Evolutionary conservation across 257 asterid species (phyloP).

Genomic region (Dorcoceras hygrometricum): DNA sequence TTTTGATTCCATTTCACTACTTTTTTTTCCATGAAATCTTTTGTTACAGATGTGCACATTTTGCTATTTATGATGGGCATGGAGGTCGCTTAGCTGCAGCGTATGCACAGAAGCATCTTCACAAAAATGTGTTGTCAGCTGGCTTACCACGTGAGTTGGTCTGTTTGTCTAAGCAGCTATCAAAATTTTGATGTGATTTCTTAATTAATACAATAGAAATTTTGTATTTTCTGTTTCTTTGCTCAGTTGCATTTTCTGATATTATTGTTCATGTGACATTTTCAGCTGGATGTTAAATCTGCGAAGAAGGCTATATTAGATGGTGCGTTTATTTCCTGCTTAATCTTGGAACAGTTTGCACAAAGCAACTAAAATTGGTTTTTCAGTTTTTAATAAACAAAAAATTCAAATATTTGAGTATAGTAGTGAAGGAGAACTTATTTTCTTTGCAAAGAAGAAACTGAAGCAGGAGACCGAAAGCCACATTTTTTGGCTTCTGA

Average conservation of each 20-base stretch:
- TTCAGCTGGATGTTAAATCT: constrained; percentile 80
- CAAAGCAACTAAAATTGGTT: neutral
- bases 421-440: neutral
- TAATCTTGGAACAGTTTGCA: neutral
- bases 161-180: constrained; percentile 55
- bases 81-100: constrained; percentile 89
- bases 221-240: constrained; percentile 12
- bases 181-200: constrained; percentile 14
- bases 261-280: constrained; percentile 22
- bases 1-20: neutral
- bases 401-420: neutral
- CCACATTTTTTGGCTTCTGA: neutral
- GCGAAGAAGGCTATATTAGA: constrained; percentile 80
- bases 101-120: constrained; percentile 82
- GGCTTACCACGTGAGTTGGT: constrained; percentile 99
- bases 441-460: neutral
- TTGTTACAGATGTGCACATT: constrained; percentile 66
- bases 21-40: neutral
- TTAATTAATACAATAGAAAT: neutral
- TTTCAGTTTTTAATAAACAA: too few relatives aligned
- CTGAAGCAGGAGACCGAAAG: neutral
- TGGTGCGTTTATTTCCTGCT: constrained; percentile 39
- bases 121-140: constrained; percentile 68
- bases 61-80: constrained; percentile 86
- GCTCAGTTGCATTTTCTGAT: constrained; percentile 16